Evolutionary conservation across 441 rosid species (phyloP).

Genomic region (Gossypium davidsonii): DNA sequence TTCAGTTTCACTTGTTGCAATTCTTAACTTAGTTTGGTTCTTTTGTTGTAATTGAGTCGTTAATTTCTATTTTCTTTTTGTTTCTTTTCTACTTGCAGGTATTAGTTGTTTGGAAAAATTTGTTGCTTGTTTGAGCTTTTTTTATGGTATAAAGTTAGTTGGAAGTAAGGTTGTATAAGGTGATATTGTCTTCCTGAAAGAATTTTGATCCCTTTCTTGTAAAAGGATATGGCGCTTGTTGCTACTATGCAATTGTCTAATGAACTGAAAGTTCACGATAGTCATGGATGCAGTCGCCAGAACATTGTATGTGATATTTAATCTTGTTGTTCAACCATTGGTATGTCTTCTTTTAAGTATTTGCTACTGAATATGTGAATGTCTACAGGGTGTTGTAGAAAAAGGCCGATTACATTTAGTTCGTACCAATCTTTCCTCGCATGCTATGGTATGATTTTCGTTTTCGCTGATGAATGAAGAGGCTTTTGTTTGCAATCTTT

Average conservation of each 20-base stretch:
- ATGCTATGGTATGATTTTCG: conserved; percentile 42
- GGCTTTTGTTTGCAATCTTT: neutral
- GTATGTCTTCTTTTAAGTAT: neutral
- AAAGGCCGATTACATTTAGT: conserved; percentile 36
- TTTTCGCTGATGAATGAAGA: conserved; percentile 3
- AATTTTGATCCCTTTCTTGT: conserved; percentile 13
- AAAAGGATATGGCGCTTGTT: conserved; percentile 40
- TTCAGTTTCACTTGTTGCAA: neutral
- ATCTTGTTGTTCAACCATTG: neutral
- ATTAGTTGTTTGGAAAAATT: neutral
- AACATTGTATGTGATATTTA: conserved; percentile 34
- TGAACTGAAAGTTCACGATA: conserved; percentile 38
- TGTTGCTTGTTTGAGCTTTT: neutral
- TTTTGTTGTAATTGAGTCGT: neutral
- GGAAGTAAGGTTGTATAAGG: conserved; percentile 15
- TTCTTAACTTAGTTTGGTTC: neutral
- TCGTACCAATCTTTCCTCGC: conserved; percentile 44
- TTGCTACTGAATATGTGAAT: conserved; percentile 5
- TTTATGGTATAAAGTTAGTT: neutral
- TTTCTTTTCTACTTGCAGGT: neutral
- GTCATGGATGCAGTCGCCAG: conserved; percentile 34
- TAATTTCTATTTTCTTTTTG: neutral
- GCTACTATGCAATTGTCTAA: conserved; percentile 47
- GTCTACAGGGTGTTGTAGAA: conserved; percentile 34
- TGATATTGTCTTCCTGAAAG: conserved; percentile 21